Conservation (phyloP, 2,329 filamentous ascomycete genomes). For the Amphichorda felina region DNA sequence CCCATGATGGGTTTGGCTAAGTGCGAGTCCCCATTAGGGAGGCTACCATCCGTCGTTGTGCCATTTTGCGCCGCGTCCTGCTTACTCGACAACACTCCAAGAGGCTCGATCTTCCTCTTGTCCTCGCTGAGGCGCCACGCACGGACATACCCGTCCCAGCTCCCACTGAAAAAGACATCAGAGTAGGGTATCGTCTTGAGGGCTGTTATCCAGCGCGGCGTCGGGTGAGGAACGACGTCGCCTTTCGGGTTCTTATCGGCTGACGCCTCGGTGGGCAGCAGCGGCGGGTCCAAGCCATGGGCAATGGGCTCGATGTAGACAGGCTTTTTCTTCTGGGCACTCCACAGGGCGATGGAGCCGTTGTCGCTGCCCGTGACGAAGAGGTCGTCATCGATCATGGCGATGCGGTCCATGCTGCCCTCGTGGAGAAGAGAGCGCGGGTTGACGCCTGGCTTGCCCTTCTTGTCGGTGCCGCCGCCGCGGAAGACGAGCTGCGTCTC, state of each 20-base stretch:
- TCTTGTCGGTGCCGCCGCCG: conserved; percentile 58
- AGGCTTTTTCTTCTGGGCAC: conserved; percentile 87
- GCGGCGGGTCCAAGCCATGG: conserved; percentile 70
- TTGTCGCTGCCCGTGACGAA: conserved; percentile 95
- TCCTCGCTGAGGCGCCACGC: conserved; percentile 80
- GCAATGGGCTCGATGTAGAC: conserved; percentile 68
- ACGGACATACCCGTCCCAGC: conserved; percentile 79
- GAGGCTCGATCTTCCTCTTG: conserved; percentile 62
- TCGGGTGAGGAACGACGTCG: conserved; percentile 47
- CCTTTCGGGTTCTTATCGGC: conserved; percentile 56
- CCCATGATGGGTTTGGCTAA: conserved; percentile 43
- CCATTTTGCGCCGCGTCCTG: conserved; percentile 9
- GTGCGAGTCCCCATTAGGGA: background rate
- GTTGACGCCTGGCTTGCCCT: conserved; percentile 32
- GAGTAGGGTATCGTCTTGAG: conserved; percentile 79
- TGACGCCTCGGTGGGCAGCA: conserved; percentile 56
- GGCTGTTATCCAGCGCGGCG: conserved; percentile 84
- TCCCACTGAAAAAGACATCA: conserved; percentile 80
- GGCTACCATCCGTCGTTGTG: background rate
- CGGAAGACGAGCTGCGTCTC: conserved; percentile 94
- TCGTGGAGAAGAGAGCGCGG: conserved; percentile 50
- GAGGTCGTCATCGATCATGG: conserved; percentile 75
- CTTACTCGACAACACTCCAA: conserved; percentile 50
- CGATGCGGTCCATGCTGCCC: conserved; percentile 83
- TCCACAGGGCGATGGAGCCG: conserved; percentile 78